Evolutionary conservation across 495 filamentous ascomycete species (phyloP), one percentile per base, ranked within the genome.

Genomic region (Stereocaulon alpinum): DNA sequence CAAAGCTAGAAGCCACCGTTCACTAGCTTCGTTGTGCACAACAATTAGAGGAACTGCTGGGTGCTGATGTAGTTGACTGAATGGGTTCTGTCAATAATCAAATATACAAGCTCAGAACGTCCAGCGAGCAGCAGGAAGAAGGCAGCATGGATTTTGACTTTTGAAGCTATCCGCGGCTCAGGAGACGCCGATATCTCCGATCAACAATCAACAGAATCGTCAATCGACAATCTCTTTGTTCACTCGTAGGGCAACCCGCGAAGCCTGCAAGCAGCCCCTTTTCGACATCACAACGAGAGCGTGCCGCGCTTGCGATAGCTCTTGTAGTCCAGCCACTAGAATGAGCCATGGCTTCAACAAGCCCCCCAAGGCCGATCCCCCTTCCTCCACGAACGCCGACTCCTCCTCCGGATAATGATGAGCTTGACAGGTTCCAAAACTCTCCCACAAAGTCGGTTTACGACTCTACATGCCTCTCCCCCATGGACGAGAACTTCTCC

Each of bases 351-450:
- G 79, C 82, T 61, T 79, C 81, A 37, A 73, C 70, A 54, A 58
- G 56, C 44, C 44, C 32, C 44, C 43, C 56, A 58, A 71, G 85
- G 55, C 84, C 85, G 18, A 77, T 86, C 49, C 85, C 84, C 43
- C 64, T 75, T 18, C 83, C 85, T 50, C 85, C 85, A 48, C 77
- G 83, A 49, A 86, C 85, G 14, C 85, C 85, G 9, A 86, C 84
- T 64, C 85, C 85, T 56, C 85, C 84, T 42, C 73, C 78, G 60
- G 83, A 86, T 55, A 80, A 84, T 53, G 67, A 70, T 34, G 57
- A 64, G 51, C 65, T 76, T 52, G 63, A 69, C 41, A 66, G 61
- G 50, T 63, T 68, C 44, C 61, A 63, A 40, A 68, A 69, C 40
- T 68, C 71, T 6, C 66, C 69, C 41, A 67, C 70, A 24, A 72